Base-by-base conservation (phyloP, 495 filamentous ascomycete species). In the Penicillium parvum region DNA sequence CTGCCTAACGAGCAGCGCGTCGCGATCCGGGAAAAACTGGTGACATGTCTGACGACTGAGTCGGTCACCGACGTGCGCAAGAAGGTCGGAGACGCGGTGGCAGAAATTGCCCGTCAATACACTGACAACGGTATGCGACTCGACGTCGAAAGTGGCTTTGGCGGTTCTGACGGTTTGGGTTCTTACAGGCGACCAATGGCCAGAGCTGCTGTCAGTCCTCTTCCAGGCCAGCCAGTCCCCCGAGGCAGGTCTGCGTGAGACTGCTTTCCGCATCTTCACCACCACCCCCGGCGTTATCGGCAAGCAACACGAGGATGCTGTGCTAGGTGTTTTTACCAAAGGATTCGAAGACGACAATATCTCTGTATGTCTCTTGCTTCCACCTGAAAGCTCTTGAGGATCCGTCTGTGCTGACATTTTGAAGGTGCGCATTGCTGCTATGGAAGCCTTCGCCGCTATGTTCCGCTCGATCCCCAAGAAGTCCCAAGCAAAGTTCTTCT, bases 251-350 rank as follows among this genome's bases (percentile, higher is more conserved):
- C 82, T 90, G 60, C 82, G 94, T 16, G 92, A 97, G 69, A 85
- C 78, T 21, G 87, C 94, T 17, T 99, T 89, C 66, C 78, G 94
- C 29, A 89, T 99, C 43, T 95, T 99, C 59, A 84, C 88, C 27
- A 91, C 89, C 1, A 96, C 94, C 6, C 94, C 94, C 12, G 88
- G 87, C 14, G 90, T 99, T 53, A 97, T 99, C 53, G 90, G 96
- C 63, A 91, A 84, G 65, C 88, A 95, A 53, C 91, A 99, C 55
- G 87, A 95, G 55, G 84, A 88, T 47, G 79, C 83, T 16, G 89
- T 97, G 10, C 66, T 90, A 8, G 72, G 74, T 25, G 90, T 90
- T 2, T 99, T 99, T 58, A 79, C 83, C 41, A 85, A 82, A 50
- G 94, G 90, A 12, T 96, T 99, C 68, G 87, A 87, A 50, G 94